Evolutionary conservation across 208 protist species (phyloP).

Genomic region (Vickermania ingenoplastis): DNA sequence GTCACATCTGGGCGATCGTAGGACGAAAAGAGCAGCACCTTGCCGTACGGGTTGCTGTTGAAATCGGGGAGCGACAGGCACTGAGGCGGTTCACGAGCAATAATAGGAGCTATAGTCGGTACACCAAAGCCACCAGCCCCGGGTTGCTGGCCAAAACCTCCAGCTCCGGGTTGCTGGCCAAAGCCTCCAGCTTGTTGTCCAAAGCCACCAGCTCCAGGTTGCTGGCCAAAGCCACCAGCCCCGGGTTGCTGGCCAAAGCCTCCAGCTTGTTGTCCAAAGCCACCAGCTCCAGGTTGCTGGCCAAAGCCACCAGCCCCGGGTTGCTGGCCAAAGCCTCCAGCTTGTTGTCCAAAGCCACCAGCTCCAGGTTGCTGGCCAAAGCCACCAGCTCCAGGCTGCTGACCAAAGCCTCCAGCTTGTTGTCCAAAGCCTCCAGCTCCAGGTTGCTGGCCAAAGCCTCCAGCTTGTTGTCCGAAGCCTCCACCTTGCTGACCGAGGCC

Average conservation of each 20-base stretch:
- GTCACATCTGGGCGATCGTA: conserved; percentile 37
- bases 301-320: conserved; percentile 8
- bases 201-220: conserved; percentile 6
- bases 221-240: conserved; percentile 9
- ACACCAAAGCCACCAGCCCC: conserved; percentile 12
- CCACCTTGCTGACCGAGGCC: conserved; percentile 4
- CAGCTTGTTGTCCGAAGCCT: conserved; percentile 22
- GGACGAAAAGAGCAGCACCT: conserved; percentile 59
- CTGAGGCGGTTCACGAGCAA: neutral
- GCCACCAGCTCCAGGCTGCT: conserved; percentile 11
- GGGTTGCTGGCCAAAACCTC: conserved; percentile 7
- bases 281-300: conserved; percentile 8
- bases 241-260: conserved; percentile 20
- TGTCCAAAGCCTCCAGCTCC: conserved; percentile 12
- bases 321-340: no score
- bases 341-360: conserved; percentile 13
- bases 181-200: conserved; percentile 8
- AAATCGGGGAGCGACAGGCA: conserved; percentile 78
- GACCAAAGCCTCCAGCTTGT: conserved; percentile 20
- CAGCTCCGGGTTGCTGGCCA: conserved; percentile 8
- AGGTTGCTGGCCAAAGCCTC: conserved; percentile 12
- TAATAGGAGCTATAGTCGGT: neutral
- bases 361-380: conserved; percentile 11
- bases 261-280: conserved; percentile 13
- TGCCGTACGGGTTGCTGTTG: conserved; percentile 62